Conservation (phyloP, 768 basidiomycete genomes). For the Scleroderma citrinum region DNA sequence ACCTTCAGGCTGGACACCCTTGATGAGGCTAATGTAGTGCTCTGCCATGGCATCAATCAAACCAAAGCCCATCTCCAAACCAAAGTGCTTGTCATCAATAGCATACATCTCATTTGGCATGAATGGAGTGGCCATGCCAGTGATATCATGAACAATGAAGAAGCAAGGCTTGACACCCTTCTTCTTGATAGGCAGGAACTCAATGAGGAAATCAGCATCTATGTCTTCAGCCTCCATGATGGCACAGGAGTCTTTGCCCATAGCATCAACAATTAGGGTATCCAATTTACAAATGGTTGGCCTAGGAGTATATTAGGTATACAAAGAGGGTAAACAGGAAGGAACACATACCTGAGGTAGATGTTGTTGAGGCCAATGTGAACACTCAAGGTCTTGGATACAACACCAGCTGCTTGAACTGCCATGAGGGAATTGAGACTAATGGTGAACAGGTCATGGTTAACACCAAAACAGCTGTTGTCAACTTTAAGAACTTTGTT, state of each 20-base stretch:
- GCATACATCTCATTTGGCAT: constrained; percentile 30
- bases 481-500: constrained; percentile 17
- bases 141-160: constrained; percentile 28
- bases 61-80: constrained; percentile 23
- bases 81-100: constrained; percentile 28
- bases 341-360: constrained; percentile 21
- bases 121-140: constrained; percentile 27
- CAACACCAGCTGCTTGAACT: constrained; percentile 25
- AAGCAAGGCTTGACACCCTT: constrained; percentile 22
- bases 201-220: constrained; percentile 24
- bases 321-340: background rate
- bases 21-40: constrained; percentile 27
- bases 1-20: constrained; percentile 18
- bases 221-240: constrained; percentile 28
- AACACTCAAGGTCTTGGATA: constrained; percentile 25
- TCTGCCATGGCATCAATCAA: constrained; percentile 26
- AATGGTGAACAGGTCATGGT: constrained; percentile 25
- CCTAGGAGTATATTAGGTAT: constrained; percentile 6
- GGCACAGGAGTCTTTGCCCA: constrained; percentile 23
- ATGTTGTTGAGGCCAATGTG: constrained; percentile 26
- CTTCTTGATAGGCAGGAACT: constrained; percentile 28
- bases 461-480: constrained; percentile 17
- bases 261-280: constrained; percentile 21
- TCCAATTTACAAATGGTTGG: constrained; percentile 22
- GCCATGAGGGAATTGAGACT: constrained; percentile 29